Evolutionary conservation across 2,329 filamentous ascomycete genomes (phyloP).

Genomic region (Bipolaris bicolor): DNA sequence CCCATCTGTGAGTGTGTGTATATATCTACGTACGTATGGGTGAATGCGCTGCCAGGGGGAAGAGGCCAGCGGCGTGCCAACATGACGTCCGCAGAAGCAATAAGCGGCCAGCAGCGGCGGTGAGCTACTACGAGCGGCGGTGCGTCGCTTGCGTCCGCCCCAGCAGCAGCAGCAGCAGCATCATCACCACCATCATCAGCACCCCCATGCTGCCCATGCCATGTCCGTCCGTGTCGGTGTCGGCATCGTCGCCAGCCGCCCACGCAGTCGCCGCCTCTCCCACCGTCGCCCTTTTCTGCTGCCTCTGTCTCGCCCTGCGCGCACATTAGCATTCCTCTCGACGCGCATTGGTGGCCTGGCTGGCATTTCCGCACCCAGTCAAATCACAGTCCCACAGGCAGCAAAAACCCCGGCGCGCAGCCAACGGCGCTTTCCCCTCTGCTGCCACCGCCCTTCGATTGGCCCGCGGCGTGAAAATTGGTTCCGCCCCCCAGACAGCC

Average conservation of each 20-base stretch:
- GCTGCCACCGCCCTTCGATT: constrained; percentile 21
- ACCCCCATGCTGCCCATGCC: no score
- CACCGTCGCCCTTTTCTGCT: background rate
- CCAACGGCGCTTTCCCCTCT: constrained; percentile 35
- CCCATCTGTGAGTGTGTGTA: background rate
- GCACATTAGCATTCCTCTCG: background rate
- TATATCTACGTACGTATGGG: background rate
- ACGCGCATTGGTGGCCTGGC: constrained; percentile 4
- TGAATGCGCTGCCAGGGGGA: background rate
- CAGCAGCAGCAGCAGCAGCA: background rate
- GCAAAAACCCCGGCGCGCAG: constrained; percentile 35
- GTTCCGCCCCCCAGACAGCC: constrained; percentile 20
- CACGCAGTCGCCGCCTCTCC: background rate
- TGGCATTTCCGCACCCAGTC: constrained; percentile 27
- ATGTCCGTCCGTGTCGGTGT: no score
- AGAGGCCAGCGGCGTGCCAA: no score
- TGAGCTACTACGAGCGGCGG: constrained; percentile 9
- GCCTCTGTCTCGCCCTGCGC: background rate
- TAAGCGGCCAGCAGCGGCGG: constrained; percentile 17
- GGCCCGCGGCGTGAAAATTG: constrained; percentile 27
- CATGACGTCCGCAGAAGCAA: constrained; percentile 18
- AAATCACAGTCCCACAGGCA: constrained; percentile 40
- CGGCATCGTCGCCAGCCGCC: background rate
- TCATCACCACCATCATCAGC: background rate
- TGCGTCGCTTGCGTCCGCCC: constrained; percentile 10